phyloP scores from a whole-genome alignment of 164 flowering plant genomes.

The Pachysandra terminalis region DNA sequence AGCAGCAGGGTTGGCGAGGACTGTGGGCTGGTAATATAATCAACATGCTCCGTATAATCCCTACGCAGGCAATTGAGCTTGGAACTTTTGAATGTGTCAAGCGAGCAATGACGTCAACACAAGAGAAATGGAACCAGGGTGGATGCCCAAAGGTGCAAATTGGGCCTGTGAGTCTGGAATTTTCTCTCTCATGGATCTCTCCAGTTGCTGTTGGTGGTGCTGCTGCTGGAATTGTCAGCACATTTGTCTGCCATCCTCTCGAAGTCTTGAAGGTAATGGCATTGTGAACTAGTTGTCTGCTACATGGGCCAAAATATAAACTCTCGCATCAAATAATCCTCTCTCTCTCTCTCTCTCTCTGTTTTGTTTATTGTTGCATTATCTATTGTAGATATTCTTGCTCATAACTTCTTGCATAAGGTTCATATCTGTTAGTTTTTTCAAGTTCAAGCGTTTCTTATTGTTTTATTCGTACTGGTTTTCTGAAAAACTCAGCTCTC shows the following conservation, averaged over 20 bases:
- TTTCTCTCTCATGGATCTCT: conserved; percentile 81
- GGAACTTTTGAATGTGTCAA: conserved; percentile 93
- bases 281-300: not conserved
- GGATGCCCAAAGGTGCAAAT: conserved; percentile 61
- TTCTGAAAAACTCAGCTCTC: too few species aligned
- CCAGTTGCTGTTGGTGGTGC: conserved; percentile 98
- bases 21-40: conserved; percentile 93
- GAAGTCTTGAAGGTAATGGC: conserved; percentile 85
- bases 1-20: conserved; percentile 92
- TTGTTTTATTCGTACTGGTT: not conserved
- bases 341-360: not conserved
- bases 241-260: conserved; percentile 90
- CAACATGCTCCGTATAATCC: conserved; percentile 89
- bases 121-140: conserved; percentile 57
- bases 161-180: conserved; percentile 45
- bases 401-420: conserved; percentile 2
- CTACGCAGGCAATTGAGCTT: conserved; percentile 96
- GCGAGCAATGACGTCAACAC: conserved; percentile 66
- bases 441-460: too few species aligned
- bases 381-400: not conserved
- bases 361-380: too few species aligned
- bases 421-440: not conserved
- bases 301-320: not conserved
- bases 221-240: conserved; percentile 86
- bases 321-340: not conserved